phyloP scores from a whole-genome alignment of 2,329 filamentous ascomycete species.

The Penicillium sp. region DNA sequence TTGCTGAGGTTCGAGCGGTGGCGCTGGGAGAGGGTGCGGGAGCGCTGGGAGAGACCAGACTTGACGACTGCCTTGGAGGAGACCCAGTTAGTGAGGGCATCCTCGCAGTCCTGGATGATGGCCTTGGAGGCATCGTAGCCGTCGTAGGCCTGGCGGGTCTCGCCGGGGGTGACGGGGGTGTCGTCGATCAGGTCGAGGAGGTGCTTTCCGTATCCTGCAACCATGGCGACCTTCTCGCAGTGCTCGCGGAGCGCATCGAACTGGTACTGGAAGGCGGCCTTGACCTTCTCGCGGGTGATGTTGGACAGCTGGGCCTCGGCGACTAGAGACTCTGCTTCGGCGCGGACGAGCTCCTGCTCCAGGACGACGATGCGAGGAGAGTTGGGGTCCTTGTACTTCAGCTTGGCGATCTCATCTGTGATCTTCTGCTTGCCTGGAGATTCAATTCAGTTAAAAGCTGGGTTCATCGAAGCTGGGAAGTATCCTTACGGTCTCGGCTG shows the following conservation, averaged over 20 bases:
- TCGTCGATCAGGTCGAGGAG: constrained; percentile 96
- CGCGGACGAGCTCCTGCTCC: constrained; percentile 96
- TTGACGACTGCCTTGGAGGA: constrained; percentile 82
- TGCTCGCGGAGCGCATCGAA: constrained; percentile 97
- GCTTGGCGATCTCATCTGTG: constrained; percentile 94
- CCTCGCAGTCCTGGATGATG: constrained; percentile 98
- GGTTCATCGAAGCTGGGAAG: not conserved
- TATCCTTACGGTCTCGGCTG: constrained; percentile 81
- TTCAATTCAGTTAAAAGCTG: constrained; percentile 2
- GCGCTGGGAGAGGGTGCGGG: constrained; percentile 83
- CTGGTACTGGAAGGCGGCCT: constrained; percentile 96
- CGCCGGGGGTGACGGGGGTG: constrained; percentile 92
- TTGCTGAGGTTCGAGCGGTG: constrained; percentile 69
- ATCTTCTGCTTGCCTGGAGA: constrained; percentile 92
- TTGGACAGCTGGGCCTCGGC: constrained; percentile 98
- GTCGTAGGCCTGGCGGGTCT: constrained; percentile 93
- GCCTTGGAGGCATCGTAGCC: constrained; percentile 97
- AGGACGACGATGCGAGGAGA: constrained; percentile 96
- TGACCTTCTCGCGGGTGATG: constrained; percentile 99
- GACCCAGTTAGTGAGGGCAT: constrained; percentile 96
- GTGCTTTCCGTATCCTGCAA: constrained; percentile 96
- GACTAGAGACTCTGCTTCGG: constrained; percentile 97
- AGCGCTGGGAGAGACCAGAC: constrained; percentile 80
- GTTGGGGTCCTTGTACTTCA: constrained; percentile 99
- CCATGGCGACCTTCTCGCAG: constrained; percentile 96